Evolutionary conservation across 345 rosid species (phyloP).

Genomic region (Aquilaria sinensis): DNA sequence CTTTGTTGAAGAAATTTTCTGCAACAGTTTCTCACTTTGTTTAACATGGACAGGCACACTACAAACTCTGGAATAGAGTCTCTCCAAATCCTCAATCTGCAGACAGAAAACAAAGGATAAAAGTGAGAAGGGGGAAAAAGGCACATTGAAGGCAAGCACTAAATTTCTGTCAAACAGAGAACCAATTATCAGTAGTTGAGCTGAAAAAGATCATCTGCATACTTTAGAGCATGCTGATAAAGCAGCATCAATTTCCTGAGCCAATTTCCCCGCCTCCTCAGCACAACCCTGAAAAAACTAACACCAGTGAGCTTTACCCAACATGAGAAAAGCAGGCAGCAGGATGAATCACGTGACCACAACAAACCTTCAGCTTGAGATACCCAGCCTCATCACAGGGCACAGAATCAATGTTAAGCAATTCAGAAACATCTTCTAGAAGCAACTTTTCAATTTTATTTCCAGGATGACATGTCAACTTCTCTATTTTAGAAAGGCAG

Average conservation of each 20-base stretch:
- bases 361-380: constrained; percentile 66
- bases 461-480: constrained; percentile 25
- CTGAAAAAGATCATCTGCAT: constrained; percentile 1
- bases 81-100: constrained; percentile 68
- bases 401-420: constrained; percentile 45
- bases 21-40: constrained; percentile 44
- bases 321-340: constrained; percentile 4
- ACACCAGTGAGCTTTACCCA: constrained; percentile 6
- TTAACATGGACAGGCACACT: constrained; percentile 45
- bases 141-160: neutral
- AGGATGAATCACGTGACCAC: constrained; percentile 15
- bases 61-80: constrained; percentile 46
- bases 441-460: constrained; percentile 38
- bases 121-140: constrained; percentile 5
- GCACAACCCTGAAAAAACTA: constrained; percentile 45
- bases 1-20: constrained; percentile 57
- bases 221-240: constrained; percentile 52
- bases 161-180: neutral
- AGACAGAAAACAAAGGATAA: constrained; percentile 12
- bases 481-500: constrained; percentile 47
- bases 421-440: constrained; percentile 37
- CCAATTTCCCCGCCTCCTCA: constrained; percentile 56
- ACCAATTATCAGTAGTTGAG: neutral
- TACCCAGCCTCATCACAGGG: constrained; percentile 65
- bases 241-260: constrained; percentile 44